phyloP scores from a whole-genome alignment of 75 land plant species.

The Adiantum capillusveneris region DNA sequence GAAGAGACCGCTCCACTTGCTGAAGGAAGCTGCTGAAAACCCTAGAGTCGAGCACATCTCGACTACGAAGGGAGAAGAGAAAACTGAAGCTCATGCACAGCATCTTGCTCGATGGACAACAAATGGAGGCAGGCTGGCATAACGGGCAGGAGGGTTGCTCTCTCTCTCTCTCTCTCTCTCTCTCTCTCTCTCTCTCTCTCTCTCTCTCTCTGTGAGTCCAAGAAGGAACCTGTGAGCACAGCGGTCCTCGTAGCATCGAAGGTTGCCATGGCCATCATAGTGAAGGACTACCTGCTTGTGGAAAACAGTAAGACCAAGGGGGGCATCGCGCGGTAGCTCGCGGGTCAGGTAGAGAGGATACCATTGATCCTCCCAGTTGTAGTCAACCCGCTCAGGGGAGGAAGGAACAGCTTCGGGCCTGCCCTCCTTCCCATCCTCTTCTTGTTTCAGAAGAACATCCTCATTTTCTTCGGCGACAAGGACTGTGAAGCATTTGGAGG shows the following conservation, averaged over 20 bases:
- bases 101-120: too few relatives aligned
- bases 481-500: background rate
- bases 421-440: background rate
- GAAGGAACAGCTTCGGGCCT: background rate
- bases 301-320: constrained; percentile 76
- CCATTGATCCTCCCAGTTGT: constrained; percentile 85
- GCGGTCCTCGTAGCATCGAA: constrained; percentile 67
- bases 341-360: constrained; percentile 68
- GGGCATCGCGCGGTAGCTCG: constrained; percentile 75
- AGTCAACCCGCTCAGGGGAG: constrained; percentile 23
- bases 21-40: too few relatives aligned
- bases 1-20: too few relatives aligned
- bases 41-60: too few relatives aligned
- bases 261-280: constrained; percentile 50
- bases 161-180: too few relatives aligned
- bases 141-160: too few relatives aligned
- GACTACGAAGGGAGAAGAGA: too few relatives aligned
- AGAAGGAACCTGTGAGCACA: constrained; percentile 68
- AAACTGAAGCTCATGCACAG: too few relatives aligned
- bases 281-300: constrained; percentile 63
- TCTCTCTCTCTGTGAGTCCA: background rate
- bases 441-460: background rate
- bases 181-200: too few relatives aligned
- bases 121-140: too few relatives aligned
- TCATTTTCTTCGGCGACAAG: background rate